Evolutionary conservation across 768 basidiomycete species (phyloP).

Genomic region (Boletus vinaceobasis): DNA sequence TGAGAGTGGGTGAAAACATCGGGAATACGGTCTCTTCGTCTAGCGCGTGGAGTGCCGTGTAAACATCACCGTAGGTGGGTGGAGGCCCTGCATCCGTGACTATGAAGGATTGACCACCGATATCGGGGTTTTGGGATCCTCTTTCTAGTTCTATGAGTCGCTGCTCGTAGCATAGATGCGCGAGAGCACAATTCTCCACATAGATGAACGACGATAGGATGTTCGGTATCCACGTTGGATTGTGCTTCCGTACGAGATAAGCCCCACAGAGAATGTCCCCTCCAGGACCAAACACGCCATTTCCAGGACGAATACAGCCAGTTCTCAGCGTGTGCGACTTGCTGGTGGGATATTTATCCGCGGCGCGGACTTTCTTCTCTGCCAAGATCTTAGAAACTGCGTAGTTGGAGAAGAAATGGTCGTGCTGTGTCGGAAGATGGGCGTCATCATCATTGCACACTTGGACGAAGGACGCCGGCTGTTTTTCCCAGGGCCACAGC

Average conservation of each 20-base stretch:
- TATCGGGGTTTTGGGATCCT: constrained; percentile 49
- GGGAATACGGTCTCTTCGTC: constrained; percentile 58
- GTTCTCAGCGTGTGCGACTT: constrained; percentile 48
- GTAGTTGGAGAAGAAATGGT: constrained; percentile 76
- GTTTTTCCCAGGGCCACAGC: constrained; percentile 73
- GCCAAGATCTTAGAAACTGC: constrained; percentile 61
- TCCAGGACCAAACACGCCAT: constrained; percentile 71
- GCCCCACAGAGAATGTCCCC: constrained; percentile 68
- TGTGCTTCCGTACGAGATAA: constrained; percentile 56
- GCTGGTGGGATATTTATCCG: constrained; percentile 36
- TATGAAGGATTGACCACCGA: constrained; percentile 70
- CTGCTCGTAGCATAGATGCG: constrained; percentile 71
- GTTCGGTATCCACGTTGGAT: constrained; percentile 59
- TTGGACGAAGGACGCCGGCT: constrained; percentile 58
- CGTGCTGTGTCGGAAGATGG: constrained; percentile 48
- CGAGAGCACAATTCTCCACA: constrained; percentile 72
- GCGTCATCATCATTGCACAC: constrained; percentile 59
- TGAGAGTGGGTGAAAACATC: constrained; percentile 53
- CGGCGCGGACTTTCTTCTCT: constrained; percentile 45
- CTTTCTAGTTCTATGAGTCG: constrained; percentile 56
- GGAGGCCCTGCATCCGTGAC: constrained; percentile 65
- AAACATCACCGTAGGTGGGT: constrained; percentile 60
- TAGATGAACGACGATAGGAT: constrained; percentile 65
- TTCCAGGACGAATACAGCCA: constrained; percentile 75
- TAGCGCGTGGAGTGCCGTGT: constrained; percentile 52